A percentile compares a stretch with the other conserved stretches of the same genome.
phyloP scores from a whole-genome alignment of 805 yeast species.

The Zygosaccharomyces lentus region DNA sequence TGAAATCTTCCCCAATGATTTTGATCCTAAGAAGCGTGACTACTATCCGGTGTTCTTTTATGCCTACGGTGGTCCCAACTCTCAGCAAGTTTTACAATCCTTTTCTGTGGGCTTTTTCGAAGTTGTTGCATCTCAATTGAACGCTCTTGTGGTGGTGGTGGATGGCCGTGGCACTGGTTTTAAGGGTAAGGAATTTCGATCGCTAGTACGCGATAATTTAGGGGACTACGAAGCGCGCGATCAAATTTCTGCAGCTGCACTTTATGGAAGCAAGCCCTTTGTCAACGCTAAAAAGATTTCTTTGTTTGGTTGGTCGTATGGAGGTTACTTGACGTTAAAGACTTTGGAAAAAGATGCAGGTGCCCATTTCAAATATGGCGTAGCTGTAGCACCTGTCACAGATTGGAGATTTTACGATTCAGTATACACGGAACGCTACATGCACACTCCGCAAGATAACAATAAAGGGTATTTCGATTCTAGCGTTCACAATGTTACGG shows the following conservation, averaged over 20 bases:
- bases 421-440: conserved; percentile 78
- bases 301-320: conserved; percentile 98
- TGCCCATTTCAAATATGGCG: conserved; percentile 74
- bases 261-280: conserved; percentile 58
- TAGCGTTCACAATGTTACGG: conserved; percentile 52
- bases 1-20: conserved; percentile 74
- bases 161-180: conserved; percentile 97
- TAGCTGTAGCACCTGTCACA: conserved; percentile 88
- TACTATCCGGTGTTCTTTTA: conserved; percentile 84
- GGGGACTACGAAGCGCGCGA: conserved; percentile 82
- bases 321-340: conserved; percentile 89
- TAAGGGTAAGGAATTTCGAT: conserved; percentile 74
- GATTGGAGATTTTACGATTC: conserved; percentile 74
- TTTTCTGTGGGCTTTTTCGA: conserved; percentile 66
- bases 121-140: conserved; percentile 68
- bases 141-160: conserved; percentile 86
- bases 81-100: conserved; percentile 68
- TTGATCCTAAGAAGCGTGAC: conserved; percentile 45
- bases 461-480: conserved; percentile 55
- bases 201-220: conserved; percentile 72
- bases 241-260: conserved; percentile 78
- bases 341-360: conserved; percentile 79
- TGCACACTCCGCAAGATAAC: conserved; percentile 77
- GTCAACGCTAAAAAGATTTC: conserved; percentile 69
- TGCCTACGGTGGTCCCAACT: conserved; percentile 95